Evolutionary conservation across 345 rosid genomes (phyloP), one percentile per base, ranked within the genome.

Genomic region (Aethionema arabicum): DNA sequence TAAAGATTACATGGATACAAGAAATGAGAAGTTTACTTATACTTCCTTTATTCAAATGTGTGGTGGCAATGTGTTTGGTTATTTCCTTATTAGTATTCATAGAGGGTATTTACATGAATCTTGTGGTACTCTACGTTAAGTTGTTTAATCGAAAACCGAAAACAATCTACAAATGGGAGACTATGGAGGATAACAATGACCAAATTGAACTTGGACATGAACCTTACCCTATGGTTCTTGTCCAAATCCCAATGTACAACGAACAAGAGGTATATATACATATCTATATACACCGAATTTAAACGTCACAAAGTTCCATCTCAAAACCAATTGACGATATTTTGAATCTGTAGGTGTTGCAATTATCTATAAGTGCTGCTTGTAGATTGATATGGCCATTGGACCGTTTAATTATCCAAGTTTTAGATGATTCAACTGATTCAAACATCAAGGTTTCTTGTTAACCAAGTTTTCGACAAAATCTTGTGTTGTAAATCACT

Each of bases 401-500:
- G 8, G 76, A 83, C 52, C 66, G 86, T n/a, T 55, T 83, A 49
- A 74, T 83, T 47, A 68, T 83, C 44, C 89, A 83, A 72, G 81
- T 81, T 45, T 73, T 83, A 47, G 89, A 83, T 64, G 89, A 83
- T 56, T 83, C 89, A 21, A 83, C 84, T 10, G 80, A 81, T 73
- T 78, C 74, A 36, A 41, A 75, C 11, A 77, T 79, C 59, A 83
- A 79, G 84, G 88, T 83, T 27, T 32, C 52, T 32, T 39, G 42
- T 15, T 63, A 32, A 55, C 33, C 52, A 32, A 37, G 4, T 66
- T 5, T 11, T 21, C 21, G 3, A 7, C 6, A 3, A 11, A 7
- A 13, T 5, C 21, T 47, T 47, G 21, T 7, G 13, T 47, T 13
- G 7, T 47, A 47, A 47, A 21, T 21, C 27, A 21, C 27, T 21